phyloP scores from a whole-genome alignment of 768 basidiomycete genomes.

The Pulveroboletus sp. region DNA sequence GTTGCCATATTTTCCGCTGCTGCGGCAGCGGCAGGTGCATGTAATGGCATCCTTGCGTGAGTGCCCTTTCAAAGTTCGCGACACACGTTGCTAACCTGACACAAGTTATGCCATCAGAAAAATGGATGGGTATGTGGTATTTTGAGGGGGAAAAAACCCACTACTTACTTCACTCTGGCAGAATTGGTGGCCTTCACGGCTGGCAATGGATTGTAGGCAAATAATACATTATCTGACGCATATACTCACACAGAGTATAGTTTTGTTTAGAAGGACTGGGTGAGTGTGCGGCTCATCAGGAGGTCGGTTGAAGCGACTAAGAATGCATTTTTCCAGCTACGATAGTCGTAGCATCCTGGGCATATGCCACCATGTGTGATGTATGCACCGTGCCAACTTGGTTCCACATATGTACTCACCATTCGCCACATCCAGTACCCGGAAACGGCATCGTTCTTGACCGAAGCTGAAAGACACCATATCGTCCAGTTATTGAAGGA shows the following conservation, averaged over 20 bases:
- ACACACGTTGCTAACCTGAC: not conserved
- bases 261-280: conserved; percentile 1
- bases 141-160: too few relatives aligned
- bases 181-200: not conserved
- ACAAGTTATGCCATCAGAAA: not conserved
- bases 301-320: too few relatives aligned
- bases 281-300: not conserved
- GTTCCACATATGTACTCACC: not conserved
- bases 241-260: not conserved
- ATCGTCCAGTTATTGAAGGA: not conserved
- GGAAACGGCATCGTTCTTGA: not conserved
- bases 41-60: not conserved
- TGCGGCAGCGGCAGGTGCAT: not conserved
- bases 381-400: not conserved
- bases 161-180: not conserved
- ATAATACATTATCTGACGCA: not conserved
- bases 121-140: conserved; percentile 2
- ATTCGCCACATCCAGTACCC: not conserved
- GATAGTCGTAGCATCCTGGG: not conserved
- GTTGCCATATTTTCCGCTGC: not conserved
- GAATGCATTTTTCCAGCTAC: not conserved
- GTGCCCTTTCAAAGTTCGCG: not conserved
- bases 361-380: not conserved
- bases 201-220: conserved; percentile 5
- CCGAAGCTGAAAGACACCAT: not conserved